Evolutionary conservation across 176 grass and related monocot species (phyloP), one percentile per base, ranked within the genome.

Genomic region (Juncus inflexus): DNA sequence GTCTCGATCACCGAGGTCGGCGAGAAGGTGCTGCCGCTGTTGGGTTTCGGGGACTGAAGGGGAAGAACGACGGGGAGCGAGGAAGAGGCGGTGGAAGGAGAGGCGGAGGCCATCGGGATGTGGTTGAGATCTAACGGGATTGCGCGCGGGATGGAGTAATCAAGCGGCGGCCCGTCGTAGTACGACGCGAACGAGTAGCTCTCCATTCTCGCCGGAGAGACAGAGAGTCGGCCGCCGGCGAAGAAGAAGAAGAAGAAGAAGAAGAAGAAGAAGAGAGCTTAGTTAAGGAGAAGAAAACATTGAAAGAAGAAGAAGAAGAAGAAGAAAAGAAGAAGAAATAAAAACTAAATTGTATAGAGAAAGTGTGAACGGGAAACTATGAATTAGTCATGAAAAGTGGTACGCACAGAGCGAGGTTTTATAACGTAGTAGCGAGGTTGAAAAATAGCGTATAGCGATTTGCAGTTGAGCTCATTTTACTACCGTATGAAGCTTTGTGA

Each of bases 1-100:
- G 90, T 91, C 80, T 97, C 92, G 53, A 97, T 91, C 72, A 94
- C 89, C 13, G 94, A 99, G 73, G 89, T 99, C 2, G 94, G 89
- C 14, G 89, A 90, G 58, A 70, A 58, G 6, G 58, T 67, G 51
- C 35, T 40, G 67, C 45, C 73, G 10, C 28, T 67, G 28, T 81
- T 61, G 66, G 72, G 59, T 19, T 43, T 72, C 52, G 85, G 80
- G 2, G 86, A 83, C 11, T 80, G 64, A 73, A 99, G 85, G 12
- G 89, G 95, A 5, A 80, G 89, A 2, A 94, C 95, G 40, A 99
- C 89, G 37, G 95, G 95, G 60, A 99, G 69, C 3, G 78, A 39
- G n/a, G 80, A 70, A 7, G 80, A 50, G 42, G 64, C 37, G 45
- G 75, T 69, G 4, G 85, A 66, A 12, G 78, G 59, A 13, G 67